Evolutionary conservation across 2,329 filamentous ascomycete species (phyloP).

Genomic region (Thielaviopsis euricoi): DNA sequence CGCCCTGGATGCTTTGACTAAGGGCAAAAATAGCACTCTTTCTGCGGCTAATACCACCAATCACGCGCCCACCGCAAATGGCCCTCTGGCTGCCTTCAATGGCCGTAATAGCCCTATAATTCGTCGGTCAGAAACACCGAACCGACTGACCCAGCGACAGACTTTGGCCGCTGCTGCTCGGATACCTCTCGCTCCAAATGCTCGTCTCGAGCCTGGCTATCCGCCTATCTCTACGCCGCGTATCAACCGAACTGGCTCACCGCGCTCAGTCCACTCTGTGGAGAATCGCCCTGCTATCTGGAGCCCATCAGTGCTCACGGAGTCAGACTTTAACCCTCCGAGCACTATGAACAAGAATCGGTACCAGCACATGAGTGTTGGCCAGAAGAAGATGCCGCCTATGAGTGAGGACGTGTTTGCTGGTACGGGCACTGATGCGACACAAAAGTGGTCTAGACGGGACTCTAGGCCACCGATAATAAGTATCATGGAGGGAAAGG

Average conservation of each 20-base stretch:
- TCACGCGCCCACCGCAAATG: background rate
- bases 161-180: conserved; percentile 6
- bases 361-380: background rate
- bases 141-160: conserved; percentile 3
- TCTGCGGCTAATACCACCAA: background rate
- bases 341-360: conserved; percentile 8
- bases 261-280: conserved; percentile 9
- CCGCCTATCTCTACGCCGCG: conserved; percentile 1
- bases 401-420: conserved; percentile 6
- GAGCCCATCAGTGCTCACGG: conserved; percentile 13
- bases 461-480: conserved; percentile 9
- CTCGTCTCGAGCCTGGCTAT: background rate
- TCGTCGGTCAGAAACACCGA: conserved; percentile 8
- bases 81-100: background rate
- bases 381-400: background rate
- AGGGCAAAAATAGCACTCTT: background rate
- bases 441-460: conserved; percentile 3
- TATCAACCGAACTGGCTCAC: background rate
- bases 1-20: background rate
- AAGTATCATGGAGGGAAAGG: conserved; percentile 10
- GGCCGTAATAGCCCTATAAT: conserved; percentile 5
- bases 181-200: conserved; percentile 1
- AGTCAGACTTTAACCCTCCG: conserved; percentile 13
- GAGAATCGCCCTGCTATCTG: conserved; percentile 11
- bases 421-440: conserved; percentile 6